Evolutionary conservation across 2,329 filamentous ascomycete species (phyloP).

Genomic region (Aspergillus novofumigatus): DNA sequence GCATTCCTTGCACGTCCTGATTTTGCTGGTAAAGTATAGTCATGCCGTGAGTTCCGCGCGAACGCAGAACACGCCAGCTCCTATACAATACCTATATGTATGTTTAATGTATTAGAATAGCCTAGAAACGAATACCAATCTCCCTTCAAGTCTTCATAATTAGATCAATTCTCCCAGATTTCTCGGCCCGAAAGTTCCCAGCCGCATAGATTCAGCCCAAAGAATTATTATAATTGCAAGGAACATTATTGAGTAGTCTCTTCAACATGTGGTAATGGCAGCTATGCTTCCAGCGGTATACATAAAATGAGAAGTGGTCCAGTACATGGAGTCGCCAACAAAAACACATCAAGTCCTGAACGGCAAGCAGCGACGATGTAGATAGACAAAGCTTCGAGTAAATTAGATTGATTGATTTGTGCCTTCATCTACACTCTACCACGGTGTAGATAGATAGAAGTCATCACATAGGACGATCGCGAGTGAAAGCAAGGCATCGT

Average conservation of each 20-base stretch:
- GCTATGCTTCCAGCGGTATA: not conserved
- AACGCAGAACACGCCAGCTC: too few relatives aligned
- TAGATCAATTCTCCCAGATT: not conserved
- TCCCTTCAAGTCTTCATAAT: not conserved
- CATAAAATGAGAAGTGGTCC: not conserved
- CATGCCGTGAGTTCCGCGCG: too few relatives aligned
- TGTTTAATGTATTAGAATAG: not conserved
- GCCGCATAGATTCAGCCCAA: not conserved
- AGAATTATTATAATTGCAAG: not conserved
- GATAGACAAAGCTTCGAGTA: not conserved
- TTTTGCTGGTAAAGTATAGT: not conserved
- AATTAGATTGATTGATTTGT: not conserved
- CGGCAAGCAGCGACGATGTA: not conserved
- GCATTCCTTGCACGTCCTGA: slow-evolving; percentile 11
- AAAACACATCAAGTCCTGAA: not conserved
- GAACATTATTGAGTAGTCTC: too few relatives aligned
- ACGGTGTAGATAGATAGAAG: too few relatives aligned
- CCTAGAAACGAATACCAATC: not conserved
- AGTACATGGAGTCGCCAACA: not conserved
- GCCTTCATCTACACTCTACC: not conserved
- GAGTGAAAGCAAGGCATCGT: not conserved
- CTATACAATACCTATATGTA: too few relatives aligned
- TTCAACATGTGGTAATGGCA: too few relatives aligned
- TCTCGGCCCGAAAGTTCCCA: not conserved
- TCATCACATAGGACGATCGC: not conserved